These are phyloP conservation scores for Ophiosphaerella narmari DNA, from an alignment of 2,329 filamentous ascomycete genomes.

Conservation along the genomic window DNA sequence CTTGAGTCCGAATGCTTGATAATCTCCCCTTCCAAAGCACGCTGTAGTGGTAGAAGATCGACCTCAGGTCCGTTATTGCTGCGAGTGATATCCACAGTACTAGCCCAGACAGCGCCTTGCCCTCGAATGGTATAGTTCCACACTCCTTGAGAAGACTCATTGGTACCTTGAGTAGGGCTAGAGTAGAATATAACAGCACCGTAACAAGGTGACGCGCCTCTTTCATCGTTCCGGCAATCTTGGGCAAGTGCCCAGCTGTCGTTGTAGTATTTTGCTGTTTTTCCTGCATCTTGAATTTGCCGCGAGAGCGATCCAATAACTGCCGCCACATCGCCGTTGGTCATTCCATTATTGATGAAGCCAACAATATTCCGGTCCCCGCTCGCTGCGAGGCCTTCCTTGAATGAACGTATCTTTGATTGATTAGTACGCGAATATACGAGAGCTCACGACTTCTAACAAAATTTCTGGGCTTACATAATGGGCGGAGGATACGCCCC, in stretches of 20 bases:
- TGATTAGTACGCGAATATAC: neutral
- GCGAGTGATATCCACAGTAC: slow-evolving; percentile 17
- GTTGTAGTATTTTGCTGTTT: slow-evolving; percentile 15
- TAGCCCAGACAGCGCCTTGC: neutral
- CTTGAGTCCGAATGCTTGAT: slow-evolving; percentile 49
- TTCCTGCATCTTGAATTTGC: slow-evolving; percentile 21
- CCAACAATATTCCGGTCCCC: slow-evolving; percentile 22
- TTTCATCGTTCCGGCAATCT: slow-evolving; percentile 15
- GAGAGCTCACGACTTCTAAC: no score
- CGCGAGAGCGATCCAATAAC: slow-evolving; percentile 26
- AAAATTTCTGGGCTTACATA: slow-evolving; percentile 14
- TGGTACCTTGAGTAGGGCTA: slow-evolving; percentile 37
- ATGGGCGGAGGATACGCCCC: slow-evolving; percentile 27
- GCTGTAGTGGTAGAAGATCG: slow-evolving; percentile 27
- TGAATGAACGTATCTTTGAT: slow-evolving; percentile 22
- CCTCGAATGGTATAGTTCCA: slow-evolving; percentile 36
- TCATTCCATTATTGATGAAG: slow-evolving; percentile 33
- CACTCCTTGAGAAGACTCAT: slow-evolving; percentile 13
- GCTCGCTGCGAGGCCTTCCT: slow-evolving; percentile 19
- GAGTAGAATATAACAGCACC: slow-evolving; percentile 26
- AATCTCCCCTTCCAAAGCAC: slow-evolving; percentile 27
- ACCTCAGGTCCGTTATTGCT: slow-evolving; percentile 17
- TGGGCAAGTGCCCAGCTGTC: slow-evolving; percentile 13
- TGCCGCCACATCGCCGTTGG: slow-evolving; percentile 18
- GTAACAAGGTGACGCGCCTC: slow-evolving; percentile 20